A percentile compares a stretch with the other conserved stretches of the same genome.
Conservation (phyloP, 371 early-diverging fungal genomes). For the Apophysomyces variabilis region DNA sequence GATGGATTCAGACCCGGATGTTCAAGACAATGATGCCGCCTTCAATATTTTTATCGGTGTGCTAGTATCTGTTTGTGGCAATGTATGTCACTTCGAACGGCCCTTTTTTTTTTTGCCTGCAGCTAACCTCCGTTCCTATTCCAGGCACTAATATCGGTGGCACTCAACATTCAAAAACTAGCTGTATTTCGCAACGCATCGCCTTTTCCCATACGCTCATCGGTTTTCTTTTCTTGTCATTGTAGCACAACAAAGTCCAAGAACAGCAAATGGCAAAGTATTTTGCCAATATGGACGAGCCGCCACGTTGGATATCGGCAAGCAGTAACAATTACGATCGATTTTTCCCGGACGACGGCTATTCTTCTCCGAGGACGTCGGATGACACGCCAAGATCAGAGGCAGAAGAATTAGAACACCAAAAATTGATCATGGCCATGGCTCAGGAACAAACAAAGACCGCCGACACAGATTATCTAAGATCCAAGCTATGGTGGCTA, state of each 20-base stretch:
- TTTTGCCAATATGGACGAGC: slow-evolving; percentile 52
- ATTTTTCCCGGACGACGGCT: slow-evolving; percentile 55
- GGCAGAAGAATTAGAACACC: slow-evolving; percentile 38
- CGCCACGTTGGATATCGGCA: slow-evolving; percentile 46
- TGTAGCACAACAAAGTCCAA: slow-evolving; percentile 54
- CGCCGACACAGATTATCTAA: slow-evolving; percentile 55
- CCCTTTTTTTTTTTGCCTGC: neutral
- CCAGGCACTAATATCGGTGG: slow-evolving; percentile 69
- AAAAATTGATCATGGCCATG: slow-evolving; percentile 48
- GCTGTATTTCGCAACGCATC: slow-evolving; percentile 37
- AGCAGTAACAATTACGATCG: slow-evolving; percentile 22
- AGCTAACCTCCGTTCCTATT: neutral
- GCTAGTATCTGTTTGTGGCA: slow-evolving; percentile 64
- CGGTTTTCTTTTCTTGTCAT: slow-evolving; percentile 3
- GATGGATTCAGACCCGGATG: slow-evolving; percentile 4
- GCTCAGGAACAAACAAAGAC: slow-evolving; percentile 44
- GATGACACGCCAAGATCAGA: slow-evolving; percentile 34
- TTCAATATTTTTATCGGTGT: slow-evolving; percentile 68
- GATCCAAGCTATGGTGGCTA: slow-evolving; percentile 74
- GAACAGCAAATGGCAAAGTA: slow-evolving; percentile 49
- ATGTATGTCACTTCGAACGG: slow-evolving; percentile 42
- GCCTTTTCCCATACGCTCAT: neutral
- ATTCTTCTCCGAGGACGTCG: slow-evolving; percentile 53
- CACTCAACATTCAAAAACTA: slow-evolving; percentile 73
- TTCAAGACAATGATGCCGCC: slow-evolving; percentile 27